Evolutionary conservation across 306 rosid species (phyloP), one percentile per base, ranked within the genome.

Genomic region (Vicia villosa): DNA sequence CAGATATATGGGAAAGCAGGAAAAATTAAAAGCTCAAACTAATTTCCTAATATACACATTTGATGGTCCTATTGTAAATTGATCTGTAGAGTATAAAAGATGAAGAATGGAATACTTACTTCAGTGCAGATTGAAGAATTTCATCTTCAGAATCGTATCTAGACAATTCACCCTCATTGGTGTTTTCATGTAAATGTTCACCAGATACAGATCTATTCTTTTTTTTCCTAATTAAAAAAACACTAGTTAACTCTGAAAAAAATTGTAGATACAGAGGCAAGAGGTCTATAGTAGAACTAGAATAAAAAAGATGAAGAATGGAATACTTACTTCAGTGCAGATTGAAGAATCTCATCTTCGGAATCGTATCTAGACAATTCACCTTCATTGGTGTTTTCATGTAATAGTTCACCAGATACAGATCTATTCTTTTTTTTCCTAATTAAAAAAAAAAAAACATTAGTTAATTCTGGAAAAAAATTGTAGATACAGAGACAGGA

Each of bases 61-160:
- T 14, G 56, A 66, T 43, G 68, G 52, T 20, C 19, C 63, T 8
- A 50, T 52, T 77, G 55, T 8, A 15, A 56, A 30, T 26, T n/a
- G 24, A 43, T 65, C 69, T 61, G 41, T 43, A 42, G 32, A 55
- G 52, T 64, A 61, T n/a, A 56, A 19, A 75, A 72, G 68, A n/a
- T 20, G 36, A 54, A 46, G 58, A 42, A 46, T 40, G 64, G 66
- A 41, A 77, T 61, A 61, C 36, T 86, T 86, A 86, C 95, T 77
- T 82, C 54, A 67, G 68, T 46, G 77, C 72, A 57, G 89, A 79
- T 75, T 74, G 69, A 77, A 82, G 79, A 69, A 79, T 70, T 66
- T 82, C 89, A 57, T 82, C 76, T 57, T 79, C 88, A 15, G 85
- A 79, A 66, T 55, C 79, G 46, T 86, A 72, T 56, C 69, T 81